These are phyloP conservation scores for Plenodomus biglobosus DNA, from an alignment of 2,329 filamentous ascomycete species.

Conservation along the genomic window DNA sequence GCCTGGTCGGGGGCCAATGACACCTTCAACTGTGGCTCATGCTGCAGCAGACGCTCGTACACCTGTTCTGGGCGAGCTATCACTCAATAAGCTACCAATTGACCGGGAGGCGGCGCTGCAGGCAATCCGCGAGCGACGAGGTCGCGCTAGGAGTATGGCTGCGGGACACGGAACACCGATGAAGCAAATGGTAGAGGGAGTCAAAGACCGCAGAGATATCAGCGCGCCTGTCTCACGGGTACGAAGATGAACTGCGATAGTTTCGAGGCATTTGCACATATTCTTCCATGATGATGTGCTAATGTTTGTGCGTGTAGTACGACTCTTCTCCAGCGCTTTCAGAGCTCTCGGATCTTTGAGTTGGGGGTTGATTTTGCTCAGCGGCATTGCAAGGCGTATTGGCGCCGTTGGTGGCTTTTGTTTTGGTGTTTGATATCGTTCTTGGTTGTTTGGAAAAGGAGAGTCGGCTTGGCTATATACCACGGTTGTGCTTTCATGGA, in stretches of 20 bases:
- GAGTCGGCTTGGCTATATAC: slow-evolving; percentile 27
- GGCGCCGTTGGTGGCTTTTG: slow-evolving; percentile 1
- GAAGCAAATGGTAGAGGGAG: slow-evolving; percentile 59
- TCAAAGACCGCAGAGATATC: slow-evolving; percentile 49
- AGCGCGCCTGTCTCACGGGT: slow-evolving; percentile 47
- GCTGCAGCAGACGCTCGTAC: slow-evolving; percentile 32
- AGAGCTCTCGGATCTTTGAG: slow-evolving; percentile 1
- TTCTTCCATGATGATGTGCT: not conserved
- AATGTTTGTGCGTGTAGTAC: not conserved
- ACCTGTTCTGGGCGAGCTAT: slow-evolving; percentile 36
- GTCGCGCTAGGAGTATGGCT: slow-evolving; percentile 69
- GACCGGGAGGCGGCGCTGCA: slow-evolving; percentile 72
- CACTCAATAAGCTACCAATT: slow-evolving; percentile 42
- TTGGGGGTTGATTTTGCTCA: slow-evolving; percentile 15
- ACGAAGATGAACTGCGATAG: slow-evolving; percentile 13
- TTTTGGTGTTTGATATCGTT: slow-evolving; percentile 12
- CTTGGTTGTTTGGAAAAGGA: slow-evolving; percentile 7
- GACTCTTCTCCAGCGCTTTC: not conserved
- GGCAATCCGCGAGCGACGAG: slow-evolving; percentile 71
- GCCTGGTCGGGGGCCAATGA: slow-evolving; percentile 28
- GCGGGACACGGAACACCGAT: slow-evolving; percentile 63
- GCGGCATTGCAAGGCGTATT: slow-evolving; percentile 41
- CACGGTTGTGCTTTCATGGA: slow-evolving; percentile 18
- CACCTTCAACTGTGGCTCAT: slow-evolving; percentile 42
- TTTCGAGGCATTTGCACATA: slow-evolving; percentile 1